Percentiles rank a stretch among this genome's conserved stretches.
Conservation (phyloP, 2,329 filamentous ascomycete genomes). For the Xylariomycetidae sp. region DNA sequence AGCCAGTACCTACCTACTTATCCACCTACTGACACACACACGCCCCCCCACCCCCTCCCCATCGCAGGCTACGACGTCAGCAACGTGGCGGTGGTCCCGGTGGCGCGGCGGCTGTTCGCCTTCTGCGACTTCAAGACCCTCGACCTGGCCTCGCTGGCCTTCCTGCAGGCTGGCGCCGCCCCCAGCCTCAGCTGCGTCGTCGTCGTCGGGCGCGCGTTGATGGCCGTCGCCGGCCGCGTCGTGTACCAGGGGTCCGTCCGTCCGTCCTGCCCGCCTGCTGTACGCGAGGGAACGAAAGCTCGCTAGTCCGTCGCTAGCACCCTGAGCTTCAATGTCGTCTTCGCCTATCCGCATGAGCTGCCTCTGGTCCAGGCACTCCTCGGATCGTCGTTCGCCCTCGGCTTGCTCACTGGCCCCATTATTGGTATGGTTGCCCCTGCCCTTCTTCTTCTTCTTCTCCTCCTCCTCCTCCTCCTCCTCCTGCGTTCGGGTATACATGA, state of each 20-base stretch:
- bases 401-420: slow-evolving; percentile 18
- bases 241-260: slow-evolving; percentile 28
- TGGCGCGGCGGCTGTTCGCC: slow-evolving; percentile 25
- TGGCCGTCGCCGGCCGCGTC: slow-evolving; percentile 25
- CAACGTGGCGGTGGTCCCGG: slow-evolving; percentile 29
- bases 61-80: slow-evolving; percentile 32
- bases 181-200: slow-evolving; percentile 20
- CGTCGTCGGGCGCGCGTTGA: slow-evolving; percentile 27
- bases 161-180: slow-evolving; percentile 24
- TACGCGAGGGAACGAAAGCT: neutral
- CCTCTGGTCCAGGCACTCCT: slow-evolving; percentile 11
- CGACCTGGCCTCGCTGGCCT: slow-evolving; percentile 13
- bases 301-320: slow-evolving; percentile 10
- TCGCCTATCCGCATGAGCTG: slow-evolving; percentile 13
- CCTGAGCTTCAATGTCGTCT: slow-evolving; percentile 17
- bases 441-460: slow-evolving; percentile 17
- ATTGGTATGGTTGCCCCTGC: slow-evolving; percentile 22
- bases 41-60: no score
- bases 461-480: slow-evolving; percentile 4
- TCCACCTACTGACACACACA: neutral
- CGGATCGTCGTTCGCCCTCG: slow-evolving; percentile 22
- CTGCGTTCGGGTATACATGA: neutral
- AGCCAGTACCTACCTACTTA: no score
- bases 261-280: no score
- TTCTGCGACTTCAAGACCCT: slow-evolving; percentile 24